Evolutionary conservation across 805 yeast species (phyloP), one percentile per base, ranked within the genome.

Genomic region (Priceomyces castillae): DNA sequence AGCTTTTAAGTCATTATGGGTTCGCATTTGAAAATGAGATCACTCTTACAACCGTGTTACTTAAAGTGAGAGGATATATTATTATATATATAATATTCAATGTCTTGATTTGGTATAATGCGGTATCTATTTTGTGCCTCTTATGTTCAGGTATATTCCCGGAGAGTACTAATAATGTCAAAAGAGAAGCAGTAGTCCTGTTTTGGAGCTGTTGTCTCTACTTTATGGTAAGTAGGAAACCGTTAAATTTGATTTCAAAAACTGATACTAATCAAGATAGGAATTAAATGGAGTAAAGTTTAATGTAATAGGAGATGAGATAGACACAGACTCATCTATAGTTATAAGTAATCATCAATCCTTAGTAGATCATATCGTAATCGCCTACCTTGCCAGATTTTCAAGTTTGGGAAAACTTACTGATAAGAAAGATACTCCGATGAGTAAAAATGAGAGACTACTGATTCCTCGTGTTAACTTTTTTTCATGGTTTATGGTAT

Each of bases 401-500:
- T 38, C 64, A 37, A 53, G 62, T 58, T 25, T 48, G 12, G 37
- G 18, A 30, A 38, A 28, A 15, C 6, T 7, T 4, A n/a, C 15
- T 15, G 15, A 18, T 10, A 19, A 16, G 9, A 33, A 34, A 12
- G 37, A 34, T 4, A 7, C 25, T 33, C 15, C 42, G 11, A 26
- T 25, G 25, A 30, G 17, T 28, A 35, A 42, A 12, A 20, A 38
- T 12, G 39, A 43, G 14, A 28, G 20, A 17, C 46, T 65, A 39
- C 52, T 51, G 25, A 37, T 59, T 14, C 83, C 84, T 0, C 58
- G 64, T 25, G 59, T 81, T n/a, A 76, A 71, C 40, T 85, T 82
- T 58, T 78, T 86, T 53, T 73, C 83, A 1, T 88, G 96, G 96
- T 84, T 81, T 40, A 58, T 68, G 4, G 53, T 85, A 2, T 78